Evolutionary conservation across 768 basidiomycete genomes (phyloP), one percentile per base, ranked within the genome.

Genomic region (Butyriboletus loyo): DNA sequence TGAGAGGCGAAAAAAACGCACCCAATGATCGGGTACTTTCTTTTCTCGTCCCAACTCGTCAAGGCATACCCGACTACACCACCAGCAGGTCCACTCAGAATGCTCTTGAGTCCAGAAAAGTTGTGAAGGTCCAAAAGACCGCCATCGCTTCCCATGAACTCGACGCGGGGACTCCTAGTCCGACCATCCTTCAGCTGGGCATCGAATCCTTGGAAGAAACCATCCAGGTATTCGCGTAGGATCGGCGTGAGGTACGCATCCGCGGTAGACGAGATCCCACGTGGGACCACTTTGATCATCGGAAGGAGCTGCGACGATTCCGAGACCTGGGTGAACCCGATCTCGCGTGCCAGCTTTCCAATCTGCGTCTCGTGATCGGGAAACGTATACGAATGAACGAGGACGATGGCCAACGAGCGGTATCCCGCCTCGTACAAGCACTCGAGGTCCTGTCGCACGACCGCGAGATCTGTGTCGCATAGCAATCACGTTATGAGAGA

Each of bases 201-300:
- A 54, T 95, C 92, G 60, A 98, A 97, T 0, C 93, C 93, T 34
- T 74, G 70, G 70, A 94, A 96, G 75, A 98, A 98, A 0, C 92
- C 92, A 55, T 93, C 88, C 5, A 98, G 78, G 63, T 98, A 98
- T 13, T 84, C 79, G 10, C 77, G 70, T 24, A 97, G 71, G 55
- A 97, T 89, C 14, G 95, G 95, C 0, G 94, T 97, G 35, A 98
- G 83, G 68, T 98, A 98, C 1, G 95, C 95, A 60, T 98, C 95
- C 1, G 92, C 95, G 0, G 93, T 95, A 1, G 91, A 89, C 0
- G 92, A 96, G 10, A 89, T 85, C 2, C 92, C 95, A 0, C 95
- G 87, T 1, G 93, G 89, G 10, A 97, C 91, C 79, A 95, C 89
- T 72, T 93, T 93, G 76, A 96, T 95, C 89, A 92, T 92, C 3